Conservation (phyloP, 331 rosid species). For the Acacia concinna region DNA sequence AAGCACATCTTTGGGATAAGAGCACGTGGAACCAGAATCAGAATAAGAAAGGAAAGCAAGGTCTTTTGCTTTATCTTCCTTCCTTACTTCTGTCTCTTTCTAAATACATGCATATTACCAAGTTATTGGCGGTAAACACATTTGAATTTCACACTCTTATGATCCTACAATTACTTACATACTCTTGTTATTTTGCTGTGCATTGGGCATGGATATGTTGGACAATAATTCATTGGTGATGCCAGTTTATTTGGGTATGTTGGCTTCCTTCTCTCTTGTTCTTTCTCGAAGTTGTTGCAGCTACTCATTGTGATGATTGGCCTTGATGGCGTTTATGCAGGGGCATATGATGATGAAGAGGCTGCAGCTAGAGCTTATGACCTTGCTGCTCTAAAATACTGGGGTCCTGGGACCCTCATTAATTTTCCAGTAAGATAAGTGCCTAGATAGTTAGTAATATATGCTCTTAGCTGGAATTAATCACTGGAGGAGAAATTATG, state of each 20-base stretch:
- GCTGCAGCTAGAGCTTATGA: slow-evolving; percentile 99
- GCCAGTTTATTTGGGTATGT: slow-evolving; percentile 97
- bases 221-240: slow-evolving; percentile 32
- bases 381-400: slow-evolving; percentile 96
- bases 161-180: slow-evolving; percentile 37
- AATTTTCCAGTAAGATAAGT: slow-evolving; percentile 81
- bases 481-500: neutral
- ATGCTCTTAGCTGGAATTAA: neutral
- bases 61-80: slow-evolving; percentile 40
- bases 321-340: slow-evolving; percentile 46
- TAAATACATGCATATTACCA: neutral
- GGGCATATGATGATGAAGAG: slow-evolving; percentile 98
- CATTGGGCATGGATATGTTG: slow-evolving; percentile 42
- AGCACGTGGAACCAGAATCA: slow-evolving; percentile 99
- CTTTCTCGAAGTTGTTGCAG: neutral
- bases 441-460: neutral
- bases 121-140: neutral
- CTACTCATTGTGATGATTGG: slow-evolving; percentile 8
- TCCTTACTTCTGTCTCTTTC: neutral
- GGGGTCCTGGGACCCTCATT: slow-evolving; percentile 99
- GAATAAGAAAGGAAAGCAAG: slow-evolving; percentile 99
- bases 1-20: slow-evolving; percentile 99
- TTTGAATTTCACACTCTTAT: slow-evolving; percentile 3
- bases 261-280: neutral
- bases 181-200: slow-evolving; percentile 32